Conservation (phyloP, 2,329 filamentous ascomycete species). For the Teratosphaeria destructans region DNA sequence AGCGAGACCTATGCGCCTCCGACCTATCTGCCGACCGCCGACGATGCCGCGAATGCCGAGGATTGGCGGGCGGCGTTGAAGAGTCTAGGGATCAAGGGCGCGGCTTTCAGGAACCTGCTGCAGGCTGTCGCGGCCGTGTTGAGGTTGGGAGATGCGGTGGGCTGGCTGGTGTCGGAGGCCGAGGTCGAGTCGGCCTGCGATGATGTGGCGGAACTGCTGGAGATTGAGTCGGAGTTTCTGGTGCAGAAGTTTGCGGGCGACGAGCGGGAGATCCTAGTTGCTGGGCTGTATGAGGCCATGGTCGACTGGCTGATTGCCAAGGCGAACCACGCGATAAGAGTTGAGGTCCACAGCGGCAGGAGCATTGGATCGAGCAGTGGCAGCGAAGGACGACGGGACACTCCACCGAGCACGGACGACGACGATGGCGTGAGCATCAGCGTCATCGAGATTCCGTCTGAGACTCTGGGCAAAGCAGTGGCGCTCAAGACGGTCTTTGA, state of each 20-base stretch:
- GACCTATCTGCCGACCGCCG: slow-evolving; percentile 79
- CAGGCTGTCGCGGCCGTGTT: slow-evolving; percentile 76
- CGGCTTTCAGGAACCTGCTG: slow-evolving; percentile 69
- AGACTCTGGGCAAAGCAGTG: slow-evolving; percentile 74
- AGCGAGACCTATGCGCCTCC: slow-evolving; percentile 82
- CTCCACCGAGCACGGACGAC: slow-evolving; percentile 53
- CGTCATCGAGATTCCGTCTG: slow-evolving; percentile 73
- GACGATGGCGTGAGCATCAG: slow-evolving; percentile 83
- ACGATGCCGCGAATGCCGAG: slow-evolving; percentile 85
- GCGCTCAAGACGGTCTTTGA: slow-evolving; percentile 87
- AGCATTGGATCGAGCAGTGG: slow-evolving; percentile 59
- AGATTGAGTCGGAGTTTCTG: slow-evolving; percentile 76
- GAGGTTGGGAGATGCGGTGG: slow-evolving; percentile 83
- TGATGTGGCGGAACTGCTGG: slow-evolving; percentile 76
- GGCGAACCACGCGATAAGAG: slow-evolving; percentile 74
- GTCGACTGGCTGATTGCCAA: slow-evolving; percentile 90
- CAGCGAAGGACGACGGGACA: slow-evolving; percentile 48
- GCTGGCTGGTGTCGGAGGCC: slow-evolving; percentile 75
- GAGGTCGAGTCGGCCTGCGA: slow-evolving; percentile 77
- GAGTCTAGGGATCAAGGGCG: slow-evolving; percentile 86
- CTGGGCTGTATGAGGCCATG: slow-evolving; percentile 81
- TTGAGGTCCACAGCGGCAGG: slow-evolving; percentile 58
- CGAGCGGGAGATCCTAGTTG: slow-evolving; percentile 72
- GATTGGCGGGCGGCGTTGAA: slow-evolving; percentile 83
- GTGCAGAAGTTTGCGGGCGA: slow-evolving; percentile 69